Conservation (phyloP, 2,329 filamentous ascomycete genomes). For the Gyromitra esculenta region DNA sequence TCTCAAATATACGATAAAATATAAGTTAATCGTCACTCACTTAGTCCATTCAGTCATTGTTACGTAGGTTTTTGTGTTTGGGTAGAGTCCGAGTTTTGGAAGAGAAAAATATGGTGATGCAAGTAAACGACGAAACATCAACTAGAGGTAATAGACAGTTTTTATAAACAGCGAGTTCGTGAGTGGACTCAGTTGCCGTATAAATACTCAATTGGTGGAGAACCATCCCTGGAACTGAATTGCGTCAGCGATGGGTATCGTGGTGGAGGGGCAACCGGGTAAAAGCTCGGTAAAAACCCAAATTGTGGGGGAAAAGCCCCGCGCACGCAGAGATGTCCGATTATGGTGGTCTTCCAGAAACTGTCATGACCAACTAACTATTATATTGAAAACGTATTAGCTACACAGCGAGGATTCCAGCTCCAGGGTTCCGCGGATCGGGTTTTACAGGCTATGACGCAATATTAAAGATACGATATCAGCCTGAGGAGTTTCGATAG, state of each 20-base stretch:
- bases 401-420: background rate
- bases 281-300: conserved; percentile 34
- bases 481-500: background rate
- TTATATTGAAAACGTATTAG: background rate
- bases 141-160: background rate
- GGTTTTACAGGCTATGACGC: background rate
- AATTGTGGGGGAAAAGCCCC: background rate
- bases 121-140: conserved; percentile 29
- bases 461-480: background rate
- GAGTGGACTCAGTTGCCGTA: background rate
- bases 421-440: background rate
- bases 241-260: background rate
- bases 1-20: background rate
- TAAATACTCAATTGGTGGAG: background rate
- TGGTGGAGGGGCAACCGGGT: conserved; percentile 30
- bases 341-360: background rate
- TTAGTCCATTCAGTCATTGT: conserved; percentile 54
- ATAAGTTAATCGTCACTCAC: conserved; percentile 12
- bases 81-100: conserved; percentile 6
- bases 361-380: background rate
- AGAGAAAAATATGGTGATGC: conserved; percentile 6
- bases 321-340: conserved; percentile 14
- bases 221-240: background rate
- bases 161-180: conserved; percentile 1
- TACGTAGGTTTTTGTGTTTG: conserved; percentile 23